Conservation (phyloP, 345 rosid species). For the Dimocarpus longan region DNA sequence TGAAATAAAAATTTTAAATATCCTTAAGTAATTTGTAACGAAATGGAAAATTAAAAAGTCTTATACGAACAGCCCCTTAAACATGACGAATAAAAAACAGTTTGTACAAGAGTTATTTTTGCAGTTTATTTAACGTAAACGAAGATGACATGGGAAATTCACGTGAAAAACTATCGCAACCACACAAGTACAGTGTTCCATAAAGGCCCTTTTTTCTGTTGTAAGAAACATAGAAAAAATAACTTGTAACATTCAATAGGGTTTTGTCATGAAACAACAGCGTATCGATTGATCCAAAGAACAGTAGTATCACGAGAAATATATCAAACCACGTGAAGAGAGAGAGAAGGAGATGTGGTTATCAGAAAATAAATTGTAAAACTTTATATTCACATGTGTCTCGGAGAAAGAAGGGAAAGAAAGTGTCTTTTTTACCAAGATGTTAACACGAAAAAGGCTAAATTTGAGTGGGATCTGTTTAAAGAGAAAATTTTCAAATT, state of each 20-base stretch:
- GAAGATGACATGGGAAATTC: conserved; percentile 14
- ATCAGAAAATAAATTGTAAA: no score
- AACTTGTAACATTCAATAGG: no score
- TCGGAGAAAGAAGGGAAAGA: background rate
- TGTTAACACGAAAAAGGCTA: background rate
- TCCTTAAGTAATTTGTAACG: no score
- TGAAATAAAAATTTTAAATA: no score
- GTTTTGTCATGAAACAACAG: conserved; percentile 7
- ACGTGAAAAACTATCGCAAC: conserved; percentile 27
- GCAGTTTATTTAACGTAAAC: background rate
- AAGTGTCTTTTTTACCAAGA: background rate
- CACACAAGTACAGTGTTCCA: conserved; percentile 16
- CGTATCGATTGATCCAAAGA: background rate
- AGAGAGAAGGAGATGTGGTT: background rate
- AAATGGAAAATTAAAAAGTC: no score
- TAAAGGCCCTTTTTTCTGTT: background rate
- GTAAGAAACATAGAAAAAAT: background rate
- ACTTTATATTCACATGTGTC: conserved; percentile 27
- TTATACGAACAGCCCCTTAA: no score
- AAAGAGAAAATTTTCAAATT: background rate
- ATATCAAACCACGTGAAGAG: conserved; percentile 20
- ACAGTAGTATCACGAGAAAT: conserved; percentile 26
- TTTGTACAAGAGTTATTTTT: background rate
- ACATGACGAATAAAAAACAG: background rate
- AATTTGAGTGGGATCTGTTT: background rate